Evolutionary conservation across 2,329 filamentous ascomycete species (phyloP), one percentile per base, ranked within the genome.

Genomic region (Aspergillus sp.): DNA sequence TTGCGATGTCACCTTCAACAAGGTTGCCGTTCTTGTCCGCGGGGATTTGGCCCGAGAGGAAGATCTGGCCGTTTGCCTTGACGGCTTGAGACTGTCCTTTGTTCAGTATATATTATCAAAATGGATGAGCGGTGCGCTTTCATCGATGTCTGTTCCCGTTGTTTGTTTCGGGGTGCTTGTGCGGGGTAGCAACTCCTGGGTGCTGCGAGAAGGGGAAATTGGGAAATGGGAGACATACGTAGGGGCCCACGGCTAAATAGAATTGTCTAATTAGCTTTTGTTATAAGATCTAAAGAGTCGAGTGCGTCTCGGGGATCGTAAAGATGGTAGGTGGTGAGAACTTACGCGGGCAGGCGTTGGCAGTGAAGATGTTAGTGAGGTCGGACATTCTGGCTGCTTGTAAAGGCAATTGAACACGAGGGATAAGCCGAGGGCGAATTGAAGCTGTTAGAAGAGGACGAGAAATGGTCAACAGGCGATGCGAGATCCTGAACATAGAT

Each of bases 31-130:
- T 74, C 44, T 81, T 77, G 71, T 89, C 85, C 63, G 85, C 85
- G 62, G 91, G 91, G 71, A 96, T 93, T 76, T 90, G 85, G 63
- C 89, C 89, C 0, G 88, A 90, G 69, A 88, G 83, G 75, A 85
- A 91, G 74, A 91, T 82, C 63, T 87, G 80, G 62, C 84, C 83
- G 62, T 85, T 85, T 59, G 87, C 87, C 65, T 84, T 81, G 73
- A 91, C 87, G 66, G 88, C 88, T 77, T 80, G 78, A 68, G 76
- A 78, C 76, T 80, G 59, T 63, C 48, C 36, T 26, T n/a, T 7
- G 56, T 41, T 39, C 24, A 44, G 53, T 53, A 30, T 49, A 48
- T 49, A 26, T 45, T 11, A 5, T 26, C 18, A 49, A 38, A 20
- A 24, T 38, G 15, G 17, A 36, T 47, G 26, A 30, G 8, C 8